Conservation (phyloP, 129 eudicot genomes). For the Helianthus tuberosus region DNA sequence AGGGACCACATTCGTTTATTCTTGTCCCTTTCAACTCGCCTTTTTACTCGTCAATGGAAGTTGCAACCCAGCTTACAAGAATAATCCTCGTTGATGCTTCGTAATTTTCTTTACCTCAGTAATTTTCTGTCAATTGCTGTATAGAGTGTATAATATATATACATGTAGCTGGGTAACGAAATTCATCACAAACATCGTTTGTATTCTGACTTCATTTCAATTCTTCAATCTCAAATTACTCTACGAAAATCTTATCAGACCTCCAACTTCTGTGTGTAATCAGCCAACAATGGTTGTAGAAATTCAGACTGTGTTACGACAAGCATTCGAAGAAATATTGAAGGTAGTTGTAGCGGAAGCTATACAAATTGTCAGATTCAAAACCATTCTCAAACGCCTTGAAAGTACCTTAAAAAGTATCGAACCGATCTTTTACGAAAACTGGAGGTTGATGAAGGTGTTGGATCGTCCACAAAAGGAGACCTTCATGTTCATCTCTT, state of each 20-base stretch:
- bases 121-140: not conserved
- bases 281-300: conserved; percentile 4
- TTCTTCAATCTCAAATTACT: not conserved
- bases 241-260: not conserved
- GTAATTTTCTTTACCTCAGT: not conserved
- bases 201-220: not conserved
- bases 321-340: conserved; percentile 3
- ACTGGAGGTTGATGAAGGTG: not conserved
- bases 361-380: conserved; percentile 14
- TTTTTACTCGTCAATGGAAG: conserved; percentile 18
- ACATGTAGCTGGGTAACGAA: too few species aligned
- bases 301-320: too few species aligned
- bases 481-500: not conserved
- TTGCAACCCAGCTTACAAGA: not conserved
- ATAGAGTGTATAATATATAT: not conserved
- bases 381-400: conserved; percentile 21
- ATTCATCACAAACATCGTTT: not conserved
- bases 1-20: too few species aligned
- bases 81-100: not conserved
- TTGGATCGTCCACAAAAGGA: conserved; percentile 19
- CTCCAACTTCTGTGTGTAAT: not conserved
- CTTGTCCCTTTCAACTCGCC: too few species aligned
- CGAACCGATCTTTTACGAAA: conserved; percentile 13
- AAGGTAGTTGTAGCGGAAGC: conserved; percentile 4
- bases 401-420: conserved; percentile 16